Percentiles rank a stretch among this genome's conserved stretches.
These are phyloP conservation scores for Fusarium chlamydosporum DNA, from an alignment of 2,329 filamentous ascomycete species.

Conservation along the genomic window DNA sequence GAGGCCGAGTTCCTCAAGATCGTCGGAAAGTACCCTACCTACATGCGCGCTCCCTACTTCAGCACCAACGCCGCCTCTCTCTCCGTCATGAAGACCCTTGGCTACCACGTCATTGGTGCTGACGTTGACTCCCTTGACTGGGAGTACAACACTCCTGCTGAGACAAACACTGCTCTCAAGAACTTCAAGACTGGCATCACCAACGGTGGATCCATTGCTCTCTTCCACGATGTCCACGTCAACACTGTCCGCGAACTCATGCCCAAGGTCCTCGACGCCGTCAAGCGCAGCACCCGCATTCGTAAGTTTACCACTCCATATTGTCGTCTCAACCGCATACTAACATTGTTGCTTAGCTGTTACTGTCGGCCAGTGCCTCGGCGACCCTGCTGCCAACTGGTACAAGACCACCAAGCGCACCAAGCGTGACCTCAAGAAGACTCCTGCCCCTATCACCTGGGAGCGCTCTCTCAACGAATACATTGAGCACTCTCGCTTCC, in stretches of 20 bases:
- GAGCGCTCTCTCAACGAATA: constrained; percentile 27
- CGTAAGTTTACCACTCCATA: background rate
- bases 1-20: constrained; percentile 56
- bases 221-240: constrained; percentile 63
- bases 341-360: constrained; percentile 49
- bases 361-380: constrained; percentile 49
- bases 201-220: constrained; percentile 59
- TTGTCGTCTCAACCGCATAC: background rate
- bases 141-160: constrained; percentile 53
- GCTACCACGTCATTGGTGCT: constrained; percentile 67
- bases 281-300: constrained; percentile 31
- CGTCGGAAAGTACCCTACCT: constrained; percentile 52
- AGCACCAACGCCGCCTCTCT: constrained; percentile 53
- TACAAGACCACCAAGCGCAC: constrained; percentile 37
- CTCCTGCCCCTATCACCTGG: constrained; percentile 4
- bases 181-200: constrained; percentile 51
- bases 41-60: constrained; percentile 58
- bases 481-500: constrained; percentile 37
- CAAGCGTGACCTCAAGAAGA: constrained; percentile 31
- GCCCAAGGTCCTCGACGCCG: constrained; percentile 32
- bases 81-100: constrained; percentile 54
- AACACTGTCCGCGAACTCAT: constrained; percentile 53
- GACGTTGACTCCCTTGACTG: constrained; percentile 71
- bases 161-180: constrained; percentile 37
- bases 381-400: constrained; percentile 36